A percentile compares a stretch with the other conserved stretches of the same genome.
Conservation (phyloP, 768 basidiomycete genomes). For the Podaxis sp. region DNA sequence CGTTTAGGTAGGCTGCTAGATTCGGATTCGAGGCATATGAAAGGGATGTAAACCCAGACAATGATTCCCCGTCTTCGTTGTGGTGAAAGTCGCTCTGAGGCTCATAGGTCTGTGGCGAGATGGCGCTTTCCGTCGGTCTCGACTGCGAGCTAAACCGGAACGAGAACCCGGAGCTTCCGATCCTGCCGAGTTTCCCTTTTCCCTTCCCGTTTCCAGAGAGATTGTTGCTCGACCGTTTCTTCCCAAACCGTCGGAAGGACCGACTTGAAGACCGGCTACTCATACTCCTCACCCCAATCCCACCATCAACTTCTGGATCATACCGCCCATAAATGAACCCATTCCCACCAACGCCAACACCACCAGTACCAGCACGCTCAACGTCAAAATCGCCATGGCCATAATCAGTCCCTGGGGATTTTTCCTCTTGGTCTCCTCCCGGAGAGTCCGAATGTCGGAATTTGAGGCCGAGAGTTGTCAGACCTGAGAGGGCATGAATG, state of each 20-base stretch:
- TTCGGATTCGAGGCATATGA: slow-evolving; percentile 28
- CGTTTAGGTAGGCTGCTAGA: slow-evolving; percentile 16
- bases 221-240: neutral
- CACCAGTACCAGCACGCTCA: slow-evolving; percentile 1
- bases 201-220: neutral
- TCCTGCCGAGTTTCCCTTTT: neutral
- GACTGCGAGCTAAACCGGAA: slow-evolving; percentile 4
- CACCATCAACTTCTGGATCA: slow-evolving; percentile 5
- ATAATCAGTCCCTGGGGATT: slow-evolving; percentile 21
- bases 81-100: neutral
- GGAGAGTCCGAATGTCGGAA: slow-evolving; percentile 39
- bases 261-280: slow-evolving; percentile 8
- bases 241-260: slow-evolving; percentile 1
- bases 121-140: neutral
- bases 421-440: slow-evolving; percentile 4
- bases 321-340: slow-evolving; percentile 13
- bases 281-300: neutral
- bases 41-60: slow-evolving; percentile 17
- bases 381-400: slow-evolving; percentile 17
- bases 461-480: slow-evolving; percentile 36
- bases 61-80: neutral
- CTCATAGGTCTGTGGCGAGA: neutral
- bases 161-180: neutral
- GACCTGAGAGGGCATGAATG: slow-evolving; percentile 32
- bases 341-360: slow-evolving; percentile 20